Base-by-base conservation (phyloP, 805 yeast species). In the Vanderwaltozyma tropicalis region DNA sequence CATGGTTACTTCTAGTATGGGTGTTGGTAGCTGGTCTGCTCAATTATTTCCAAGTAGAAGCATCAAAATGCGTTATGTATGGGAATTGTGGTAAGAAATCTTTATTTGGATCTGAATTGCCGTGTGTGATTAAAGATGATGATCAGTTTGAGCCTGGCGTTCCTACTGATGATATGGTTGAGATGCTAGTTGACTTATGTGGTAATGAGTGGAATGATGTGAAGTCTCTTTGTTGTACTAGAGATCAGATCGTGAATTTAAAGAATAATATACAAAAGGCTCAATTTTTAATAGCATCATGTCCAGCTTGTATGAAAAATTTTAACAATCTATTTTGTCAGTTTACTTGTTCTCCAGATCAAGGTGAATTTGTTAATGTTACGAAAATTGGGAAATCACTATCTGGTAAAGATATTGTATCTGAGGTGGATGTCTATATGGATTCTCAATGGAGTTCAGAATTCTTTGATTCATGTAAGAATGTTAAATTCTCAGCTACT, bases 241-340 rank as follows among this genome's bases (percentile, higher is more conserved):
- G 60, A 17, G 74, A 64, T 14, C 96, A 88, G 52, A 58, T 82
- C 6, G 45, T 54, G 0, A 65, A 66, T 28, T 63, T 89, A 34
- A 71, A 71, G 46, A 62, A 67, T 27, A 79, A 78, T 49, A 57
- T 82, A 40, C 73, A 77, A 62, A 82, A 79, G 47, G 94, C 84
- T 17, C 94, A 80, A 45, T 76, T 84, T 1, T 57, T 85, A 40
- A 80, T 88, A 34, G 80, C 94, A 3, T 80, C 95, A 2, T 82
- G 98, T 58, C 96, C 96, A 2, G 97, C 98, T 0, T 89, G 98
- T 57, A 67, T 73, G 40, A 77, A 76, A 58, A 89, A 89, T 65
- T 89, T 89, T 59, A 75, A 75, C 51, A 82, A 80, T 49, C 67
- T 88, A 47, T 86, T 86, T 53, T 92, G 89, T 63, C 76, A 78